Evolutionary conservation across 208 protist species (phyloP).

Genomic region (Trypanosoma theileri): DNA sequence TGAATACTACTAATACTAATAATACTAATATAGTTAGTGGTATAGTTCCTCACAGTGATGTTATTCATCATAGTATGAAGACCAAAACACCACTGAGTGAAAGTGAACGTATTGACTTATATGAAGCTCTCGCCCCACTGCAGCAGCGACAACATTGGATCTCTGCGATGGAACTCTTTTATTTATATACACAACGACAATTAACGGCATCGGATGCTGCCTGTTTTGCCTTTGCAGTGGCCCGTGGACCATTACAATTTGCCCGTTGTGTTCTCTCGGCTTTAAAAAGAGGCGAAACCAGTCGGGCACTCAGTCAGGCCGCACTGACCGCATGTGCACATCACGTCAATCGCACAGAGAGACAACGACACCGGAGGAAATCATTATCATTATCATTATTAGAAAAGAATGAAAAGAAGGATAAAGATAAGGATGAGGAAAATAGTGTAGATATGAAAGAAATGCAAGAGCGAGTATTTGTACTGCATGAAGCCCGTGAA

Average conservation of each 20-base stretch:
- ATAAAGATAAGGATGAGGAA: background rate
- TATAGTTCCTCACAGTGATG: background rate
- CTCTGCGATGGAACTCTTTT: slow-evolving; percentile 45
- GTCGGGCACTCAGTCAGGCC: slow-evolving; percentile 20
- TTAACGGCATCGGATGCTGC: slow-evolving; percentile 43
- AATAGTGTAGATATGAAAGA: background rate
- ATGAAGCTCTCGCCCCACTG: slow-evolving; percentile 29
- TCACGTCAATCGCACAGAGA: slow-evolving; percentile 24
- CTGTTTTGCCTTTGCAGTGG: slow-evolving; percentile 47
- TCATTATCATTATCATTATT: too few species aligned
- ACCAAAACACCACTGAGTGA: slow-evolving; percentile 31
- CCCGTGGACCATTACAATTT: slow-evolving; percentile 39
- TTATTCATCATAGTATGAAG: background rate
- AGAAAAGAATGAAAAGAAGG: background rate
- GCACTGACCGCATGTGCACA: slow-evolving; percentile 15
- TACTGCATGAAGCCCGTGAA: slow-evolving; percentile 21
- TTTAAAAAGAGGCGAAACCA: slow-evolving; percentile 22
- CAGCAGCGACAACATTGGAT: slow-evolving; percentile 25
- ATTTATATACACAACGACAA: slow-evolving; percentile 31
- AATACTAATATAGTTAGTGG: background rate
- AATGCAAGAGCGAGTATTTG: slow-evolving; percentile 16
- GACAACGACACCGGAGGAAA: too few species aligned
- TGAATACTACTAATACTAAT: background rate
- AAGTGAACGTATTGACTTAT: slow-evolving; percentile 39
- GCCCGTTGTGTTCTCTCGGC: slow-evolving; percentile 34